Evolutionary conservation across 176 grass and related monocot genomes (phyloP), one percentile per base, ranked within the genome.

Genomic region (Cocos nucifera): DNA sequence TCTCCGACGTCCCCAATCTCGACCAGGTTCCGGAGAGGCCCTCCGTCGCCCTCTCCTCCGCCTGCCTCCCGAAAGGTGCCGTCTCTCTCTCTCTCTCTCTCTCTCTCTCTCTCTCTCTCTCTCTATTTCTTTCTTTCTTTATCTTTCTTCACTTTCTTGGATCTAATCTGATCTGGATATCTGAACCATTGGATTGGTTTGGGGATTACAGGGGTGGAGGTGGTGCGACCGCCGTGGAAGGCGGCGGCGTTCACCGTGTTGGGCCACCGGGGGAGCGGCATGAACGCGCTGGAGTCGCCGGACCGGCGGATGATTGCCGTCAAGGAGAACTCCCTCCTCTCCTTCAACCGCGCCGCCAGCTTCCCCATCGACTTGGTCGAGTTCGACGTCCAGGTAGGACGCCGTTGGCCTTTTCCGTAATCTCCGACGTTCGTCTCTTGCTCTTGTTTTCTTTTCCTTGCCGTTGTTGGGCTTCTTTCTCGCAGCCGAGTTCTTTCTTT

Each of bases 231-330:
- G 22, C 61, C 30, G 35, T 67, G 25, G 67, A 21, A 64, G 20
- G 32, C 77, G 39, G 5, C 61, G 4, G 61, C 68, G 65, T 77
- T 92, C 58, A 61, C 75, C 17, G 81, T 97, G 70, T 63, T 92
- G 69, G 87, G 93, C 20, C 93, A 97, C 75, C 79, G 87, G 4
- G 87, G 93, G 66, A 97, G 91, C 76, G 93, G 93, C 56, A 97
- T 97, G 93, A 97, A 97, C 73, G 93, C 76, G 53, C 75, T 97
- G 61, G 58, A 79, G 48, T 88, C 93, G 48, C 66, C 73, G 3
- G 81, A 97, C 73, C 73, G 51, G 27, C 84, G 87, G 32, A 19
- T 97, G 72, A 82, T 50, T 66, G 81, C 91, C 70, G 52, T 97
- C 9, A 90, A 87, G 54, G 93, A 97, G 81, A 97, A 97, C 77